A percentile compares a stretch with the other conserved stretches of the same genome.
Conservation (phyloP, 805 yeast genomes). For the Candida verbasci region DNA sequence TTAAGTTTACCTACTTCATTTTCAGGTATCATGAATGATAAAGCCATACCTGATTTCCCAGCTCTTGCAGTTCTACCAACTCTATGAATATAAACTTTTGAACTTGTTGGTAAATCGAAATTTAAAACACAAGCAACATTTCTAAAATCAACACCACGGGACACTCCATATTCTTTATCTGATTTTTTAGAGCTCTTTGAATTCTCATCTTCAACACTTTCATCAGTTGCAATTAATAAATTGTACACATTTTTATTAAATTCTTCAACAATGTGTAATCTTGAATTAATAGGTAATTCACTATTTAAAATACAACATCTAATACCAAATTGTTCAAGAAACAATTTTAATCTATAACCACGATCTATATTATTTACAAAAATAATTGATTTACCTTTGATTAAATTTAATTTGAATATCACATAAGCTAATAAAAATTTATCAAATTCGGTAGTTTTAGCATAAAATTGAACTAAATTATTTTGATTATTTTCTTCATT, state of each 20-base stretch:
- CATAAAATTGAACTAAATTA: constrained; percentile 79
- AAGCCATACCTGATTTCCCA: constrained; percentile 90
- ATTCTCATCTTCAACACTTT: constrained; percentile 37
- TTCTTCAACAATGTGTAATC: constrained; percentile 93
- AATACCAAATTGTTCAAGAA: constrained; percentile 91
- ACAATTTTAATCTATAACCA: constrained; percentile 87
- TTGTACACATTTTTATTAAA: constrained; percentile 86
- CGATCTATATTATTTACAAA: constrained; percentile 95
- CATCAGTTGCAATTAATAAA: constrained; percentile 92
- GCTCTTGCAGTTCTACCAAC: too few relatives aligned
- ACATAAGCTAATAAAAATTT: constrained; percentile 88
- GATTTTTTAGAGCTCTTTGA: constrained; percentile 35
- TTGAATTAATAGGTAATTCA: constrained; percentile 87
- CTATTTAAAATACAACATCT: constrained; percentile 84
- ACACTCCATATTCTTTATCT: constrained; percentile 85
- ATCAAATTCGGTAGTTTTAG: constrained; percentile 82
- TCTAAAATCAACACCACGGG: constrained; percentile 94
- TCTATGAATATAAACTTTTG: constrained; percentile 89
- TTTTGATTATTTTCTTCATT: constrained; percentile 58
- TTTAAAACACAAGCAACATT: constrained; percentile 96
- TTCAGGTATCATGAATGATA: constrained; percentile 83
- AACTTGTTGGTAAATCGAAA: constrained; percentile 87
- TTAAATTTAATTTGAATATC: constrained; percentile 79
- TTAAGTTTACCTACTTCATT: constrained; percentile 88
- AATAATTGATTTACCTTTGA: constrained; percentile 85